Evolutionary conservation across 1,284 basidiomycete species (phyloP).

Genomic region (Heliocybe sulcata): DNA sequence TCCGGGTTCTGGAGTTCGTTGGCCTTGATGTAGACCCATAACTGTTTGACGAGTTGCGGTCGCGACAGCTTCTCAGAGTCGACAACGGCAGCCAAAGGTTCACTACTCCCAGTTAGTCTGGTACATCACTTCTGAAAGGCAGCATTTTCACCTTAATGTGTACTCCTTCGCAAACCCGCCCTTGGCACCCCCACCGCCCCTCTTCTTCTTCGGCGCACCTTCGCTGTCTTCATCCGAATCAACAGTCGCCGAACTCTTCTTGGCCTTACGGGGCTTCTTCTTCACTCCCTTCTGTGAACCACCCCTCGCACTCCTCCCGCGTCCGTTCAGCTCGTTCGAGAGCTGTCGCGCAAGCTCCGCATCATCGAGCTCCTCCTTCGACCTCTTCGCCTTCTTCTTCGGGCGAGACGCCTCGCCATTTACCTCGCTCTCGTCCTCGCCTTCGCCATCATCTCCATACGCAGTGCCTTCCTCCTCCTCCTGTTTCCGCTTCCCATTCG

Average conservation of each 20-base stretch:
- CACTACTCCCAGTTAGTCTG: slow-evolving; percentile 28
- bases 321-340: slow-evolving; percentile 61
- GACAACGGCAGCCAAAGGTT: slow-evolving; percentile 54
- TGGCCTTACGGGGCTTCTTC: slow-evolving; percentile 29
- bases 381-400: slow-evolving; percentile 31
- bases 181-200: slow-evolving; percentile 16
- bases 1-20: slow-evolving; percentile 74
- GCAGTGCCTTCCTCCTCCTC: slow-evolving; percentile 18
- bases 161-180: slow-evolving; percentile 78
- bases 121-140: not conserved
- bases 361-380: slow-evolving; percentile 43
- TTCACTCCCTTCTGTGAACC: slow-evolving; percentile 13
- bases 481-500: slow-evolving; percentile 28
- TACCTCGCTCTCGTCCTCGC: slow-evolving; percentile 18
- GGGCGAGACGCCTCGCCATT: slow-evolving; percentile 19
- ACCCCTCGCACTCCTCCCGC: not conserved
- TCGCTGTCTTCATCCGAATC: slow-evolving; percentile 39
- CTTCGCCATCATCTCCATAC: slow-evolving; percentile 24
- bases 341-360: slow-evolving; percentile 66
- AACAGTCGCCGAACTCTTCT: slow-evolving; percentile 49
- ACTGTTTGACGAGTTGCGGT: slow-evolving; percentile 82
- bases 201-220: slow-evolving; percentile 20
- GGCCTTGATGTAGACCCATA: slow-evolving; percentile 82
- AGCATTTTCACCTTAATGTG: slow-evolving; percentile 49
- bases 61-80: slow-evolving; percentile 61